Evolutionary conservation across 352 stramenopile species (phyloP), one percentile per base, ranked within the genome.

Genomic region (Phytophthora lateralis): DNA sequence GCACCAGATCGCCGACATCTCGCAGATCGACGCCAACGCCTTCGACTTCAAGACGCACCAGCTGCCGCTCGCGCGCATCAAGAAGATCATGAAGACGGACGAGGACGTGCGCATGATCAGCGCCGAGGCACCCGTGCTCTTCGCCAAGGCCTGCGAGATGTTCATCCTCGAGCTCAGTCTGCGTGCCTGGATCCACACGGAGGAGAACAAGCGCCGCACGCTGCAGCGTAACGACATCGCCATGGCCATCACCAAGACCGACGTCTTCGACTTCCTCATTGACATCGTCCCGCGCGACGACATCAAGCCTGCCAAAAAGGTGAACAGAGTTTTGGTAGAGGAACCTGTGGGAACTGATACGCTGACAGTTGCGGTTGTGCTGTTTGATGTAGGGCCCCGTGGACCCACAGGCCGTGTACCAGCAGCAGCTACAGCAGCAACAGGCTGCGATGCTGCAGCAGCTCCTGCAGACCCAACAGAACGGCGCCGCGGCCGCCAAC

Each of bases 11-110:
- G 76, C 91, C 46, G 88, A 95, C 63, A 96, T 97, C 60, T 91
- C 83, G 6, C 80, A 95, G 71, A 88, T 96, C 42, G 84, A 95
- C 71, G 79, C 83, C 20, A 90, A 86, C 66, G 66, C 80, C 30
- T 91, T 92, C 55, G 88, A 96, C 63, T 95, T 96, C 52, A 93
- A 94, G 73, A 93, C 82, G 60, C 81, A 96, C 64, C 86, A 97
- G 51, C 77, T 98, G 37, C 91, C 93, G 27, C 87, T 98, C 55
- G 91, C 93, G 48, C 87, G 93, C 48, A 97, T 98, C 63, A 98
- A 98, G 80, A 97, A 97, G 65, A 98, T 98, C 75, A 98, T 98
- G 93, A 97, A 97, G 75, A 93, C 90, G 44, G 93, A 98, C 71
- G 93, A 98, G 60, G 90, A 97, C 69, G 87, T 98, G 39, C 86